phyloP scores from a whole-genome alignment of 148 eudicot genomes.

The Rhododendron mucronatum region DNA sequence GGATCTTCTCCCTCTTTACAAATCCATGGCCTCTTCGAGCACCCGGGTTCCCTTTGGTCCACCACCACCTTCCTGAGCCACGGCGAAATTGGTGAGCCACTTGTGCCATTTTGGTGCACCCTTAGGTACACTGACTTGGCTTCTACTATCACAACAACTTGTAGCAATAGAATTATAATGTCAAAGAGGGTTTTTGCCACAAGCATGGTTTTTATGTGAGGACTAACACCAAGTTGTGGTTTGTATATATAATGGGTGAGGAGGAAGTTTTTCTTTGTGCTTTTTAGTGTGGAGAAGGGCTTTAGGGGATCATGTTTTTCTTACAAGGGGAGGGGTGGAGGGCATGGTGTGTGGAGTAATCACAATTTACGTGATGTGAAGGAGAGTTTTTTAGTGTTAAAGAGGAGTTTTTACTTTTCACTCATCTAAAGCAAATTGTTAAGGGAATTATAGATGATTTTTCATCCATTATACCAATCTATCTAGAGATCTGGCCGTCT shows the following conservation, averaged over 20 bases:
- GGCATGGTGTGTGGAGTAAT: background rate
- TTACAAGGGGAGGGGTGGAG: slow-evolving; percentile 20
- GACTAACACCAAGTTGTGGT: background rate
- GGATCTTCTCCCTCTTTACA: slow-evolving; percentile 39
- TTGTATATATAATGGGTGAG: slow-evolving; percentile 13
- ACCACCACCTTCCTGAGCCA: slow-evolving; percentile 44
- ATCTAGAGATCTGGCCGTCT: background rate
- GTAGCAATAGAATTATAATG: slow-evolving; percentile 5
- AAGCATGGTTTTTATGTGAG: background rate
- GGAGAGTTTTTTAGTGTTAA: background rate
- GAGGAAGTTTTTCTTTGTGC: slow-evolving; percentile 5
- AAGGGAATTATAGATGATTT: background rate
- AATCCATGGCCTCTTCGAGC: slow-evolving; percentile 67
- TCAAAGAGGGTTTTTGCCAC: background rate
- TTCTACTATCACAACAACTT: background rate
- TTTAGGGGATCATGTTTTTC: slow-evolving; percentile 31
- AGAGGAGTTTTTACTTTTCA: background rate
- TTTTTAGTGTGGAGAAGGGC: slow-evolving; percentile 12
- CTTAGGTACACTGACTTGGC: background rate
- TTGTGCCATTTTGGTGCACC: slow-evolving; percentile 11
- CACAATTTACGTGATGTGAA: background rate
- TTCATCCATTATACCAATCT: background rate
- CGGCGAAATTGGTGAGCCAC: slow-evolving; percentile 11
- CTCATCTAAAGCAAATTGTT: background rate
- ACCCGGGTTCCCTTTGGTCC: slow-evolving; percentile 47